Evolutionary conservation across 176 grass and related monocot species (phyloP), one percentile per base, ranked within the genome.

Genomic region (Carex scoparia): DNA sequence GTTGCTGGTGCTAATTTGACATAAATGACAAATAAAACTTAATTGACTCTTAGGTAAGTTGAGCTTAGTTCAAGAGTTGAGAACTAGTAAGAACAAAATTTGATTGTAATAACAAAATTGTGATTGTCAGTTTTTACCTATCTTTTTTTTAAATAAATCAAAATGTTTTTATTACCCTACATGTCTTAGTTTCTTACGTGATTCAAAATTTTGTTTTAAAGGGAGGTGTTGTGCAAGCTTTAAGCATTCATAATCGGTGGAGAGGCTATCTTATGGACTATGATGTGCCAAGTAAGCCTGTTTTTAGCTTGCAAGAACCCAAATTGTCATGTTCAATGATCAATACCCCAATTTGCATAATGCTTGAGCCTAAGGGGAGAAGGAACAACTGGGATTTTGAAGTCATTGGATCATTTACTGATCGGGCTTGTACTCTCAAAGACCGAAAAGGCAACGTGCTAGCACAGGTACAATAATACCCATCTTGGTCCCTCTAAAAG

Each of bases 271-370:
- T 94, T 2, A 85, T 87, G 35, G 95, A 94, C 40, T 94, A 86
- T 33, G 93, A 85, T 12, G 88, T 84, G 4, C 85, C 89, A 3
- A 90, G 80, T 79, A 93, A 93, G 76, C 83, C 85, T 48, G 64
- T 94, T 9, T 98, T 98, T 86, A 94, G 86, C 84, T 86, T 94
- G 23, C 88, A 86, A 53, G 91, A 94, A 42, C 93, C 93, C 3
- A 98, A 94, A 73, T 81, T 81, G 60, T 53, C 82, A 31, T 85
- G 93, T 55, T 83, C 86, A 12, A 85, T 86, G 85, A 90, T 90
- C 3, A 92, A 86, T 5, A 85, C 87, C 1, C 81, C 81, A 5
- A 65, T 94, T 7, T 86, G 77, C 48, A 89, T 98, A 31, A 85
- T 83, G 1, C 31, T 93, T 1, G 91, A 98, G 48, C 62, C 86